Evolutionary conservation across 202 grass and related monocot genomes (phyloP), one percentile per base, ranked within the genome.

Genomic region (Cymbopogon flexuosus): DNA sequence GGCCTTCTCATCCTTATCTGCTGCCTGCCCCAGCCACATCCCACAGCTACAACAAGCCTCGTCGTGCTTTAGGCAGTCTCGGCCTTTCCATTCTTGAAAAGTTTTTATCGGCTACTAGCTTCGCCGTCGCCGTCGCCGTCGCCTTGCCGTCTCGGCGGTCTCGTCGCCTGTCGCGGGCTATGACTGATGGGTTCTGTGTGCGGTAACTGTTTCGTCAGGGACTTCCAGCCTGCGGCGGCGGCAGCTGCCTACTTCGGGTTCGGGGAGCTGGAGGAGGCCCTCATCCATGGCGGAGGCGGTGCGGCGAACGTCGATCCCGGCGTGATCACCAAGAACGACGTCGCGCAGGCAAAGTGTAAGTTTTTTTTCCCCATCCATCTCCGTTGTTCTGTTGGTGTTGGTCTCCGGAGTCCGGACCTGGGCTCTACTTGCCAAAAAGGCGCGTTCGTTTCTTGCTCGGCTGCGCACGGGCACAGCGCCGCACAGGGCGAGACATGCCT

Each of bases 241-340:
- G 90, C 84, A 7, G 87, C 92, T 56, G 84, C 86, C 76, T 95
- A 93, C 80, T 93, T 91, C 79, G 90, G 90, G 49, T 93, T 93
- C 82, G 90, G 90, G 30, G 92, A 90, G 82, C 37, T 95, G 88
- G 96, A 98, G 89, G 96, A 98, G 86, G 96, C 92, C 37, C 88
- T 95, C 74, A 86, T 95, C 83, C 90, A 95, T 81, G 92, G 92
- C 82, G 82, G 83, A 40, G 65, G 57, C 31, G 47, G 14, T 36
- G 72, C 39, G 3, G 21, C 11, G 40, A 60, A 51, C 77, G 47
- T 35, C 33, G 79, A 81, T 30, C 85, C 52, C 62, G 83, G 87
- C 78, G 86, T 92, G 62, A 89, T 79, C 67, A 88, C 68, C 73
- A 88, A 78, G 56, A 73, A 63, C 73, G 86, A 85, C 75, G 85